Evolutionary conservation across 2,329 filamentous ascomycete genomes (phyloP).

Genomic region (Diaporthe vaccinii): DNA sequence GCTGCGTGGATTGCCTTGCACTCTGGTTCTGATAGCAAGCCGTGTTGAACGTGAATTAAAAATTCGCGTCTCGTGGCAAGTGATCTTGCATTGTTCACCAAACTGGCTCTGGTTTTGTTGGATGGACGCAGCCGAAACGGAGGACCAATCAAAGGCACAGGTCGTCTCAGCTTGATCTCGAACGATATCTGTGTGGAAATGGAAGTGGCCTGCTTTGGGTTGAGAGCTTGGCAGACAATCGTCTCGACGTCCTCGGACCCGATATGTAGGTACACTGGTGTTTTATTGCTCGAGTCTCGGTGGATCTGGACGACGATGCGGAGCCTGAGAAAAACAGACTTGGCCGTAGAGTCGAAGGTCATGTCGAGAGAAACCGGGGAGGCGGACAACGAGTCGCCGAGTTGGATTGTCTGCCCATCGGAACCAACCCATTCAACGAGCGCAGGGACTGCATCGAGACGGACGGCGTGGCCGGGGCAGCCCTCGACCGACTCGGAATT

Average conservation of each 20-base stretch:
- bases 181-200: background rate
- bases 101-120: conserved; percentile 2
- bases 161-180: background rate
- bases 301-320: conserved; percentile 20
- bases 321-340: background rate
- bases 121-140: conserved; percentile 22
- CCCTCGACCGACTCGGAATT: background rate
- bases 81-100: background rate
- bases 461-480: background rate
- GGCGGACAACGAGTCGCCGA: background rate
- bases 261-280: background rate
- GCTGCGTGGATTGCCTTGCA: background rate
- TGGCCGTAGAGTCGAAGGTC: background rate
- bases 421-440: background rate
- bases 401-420: background rate
- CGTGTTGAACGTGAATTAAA: background rate
- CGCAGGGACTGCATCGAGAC: background rate
- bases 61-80: background rate
- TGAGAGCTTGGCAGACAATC: background rate
- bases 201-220: background rate
- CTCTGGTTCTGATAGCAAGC: background rate
- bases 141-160: conserved; percentile 1
- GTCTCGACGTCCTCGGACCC: background rate
- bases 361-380: background rate
- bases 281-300: conserved; percentile 15